Evolutionary conservation across 768 basidiomycete species (phyloP).

Genomic region (Tylopilus plumbeoviolaceoides): DNA sequence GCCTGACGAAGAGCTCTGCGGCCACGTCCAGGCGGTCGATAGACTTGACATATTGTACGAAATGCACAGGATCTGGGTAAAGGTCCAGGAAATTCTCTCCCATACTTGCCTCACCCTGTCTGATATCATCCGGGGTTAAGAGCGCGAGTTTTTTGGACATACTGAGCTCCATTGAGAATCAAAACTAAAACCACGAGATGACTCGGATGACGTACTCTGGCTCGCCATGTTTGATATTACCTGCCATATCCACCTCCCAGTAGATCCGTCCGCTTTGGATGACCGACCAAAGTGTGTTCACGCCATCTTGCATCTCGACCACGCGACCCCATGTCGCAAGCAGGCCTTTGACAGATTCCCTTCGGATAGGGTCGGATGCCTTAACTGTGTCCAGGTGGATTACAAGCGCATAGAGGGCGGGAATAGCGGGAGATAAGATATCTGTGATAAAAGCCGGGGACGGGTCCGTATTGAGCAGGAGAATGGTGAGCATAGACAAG

Average conservation of each 20-base stretch:
- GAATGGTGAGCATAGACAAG: conserved; percentile 47
- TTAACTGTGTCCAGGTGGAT: conserved; percentile 50
- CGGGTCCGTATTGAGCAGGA: conserved; percentile 76
- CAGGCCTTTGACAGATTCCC: conserved; percentile 55
- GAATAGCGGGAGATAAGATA: conserved; percentile 64
- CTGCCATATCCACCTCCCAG: conserved; percentile 57
- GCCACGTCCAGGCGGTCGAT: conserved; percentile 67
- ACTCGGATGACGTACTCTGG: conserved; percentile 38
- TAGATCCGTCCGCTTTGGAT: conserved; percentile 45
- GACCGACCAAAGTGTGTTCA: conserved; percentile 56
- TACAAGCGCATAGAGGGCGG: conserved; percentile 62
- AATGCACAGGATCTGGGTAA: conserved; percentile 71
- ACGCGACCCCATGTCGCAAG: conserved; percentile 76
- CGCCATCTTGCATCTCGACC: conserved; percentile 47
- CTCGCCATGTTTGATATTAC: conserved; percentile 39
- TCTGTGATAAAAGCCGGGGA: conserved; percentile 62
- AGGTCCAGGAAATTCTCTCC: conserved; percentile 56
- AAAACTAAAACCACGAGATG: background rate
- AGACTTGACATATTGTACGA: conserved; percentile 61
- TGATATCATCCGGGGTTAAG: conserved; percentile 49
- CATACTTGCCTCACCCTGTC: conserved; percentile 35
- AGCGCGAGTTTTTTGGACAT: conserved; percentile 36
- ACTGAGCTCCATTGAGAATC: background rate
- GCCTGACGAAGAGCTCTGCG: conserved; percentile 67
- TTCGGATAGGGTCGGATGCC: conserved; percentile 61